Evolutionary conservation across 1,139 yeast species (phyloP), one percentile per base, ranked within the genome.

Genomic region (Suhomyces anneliseae): DNA sequence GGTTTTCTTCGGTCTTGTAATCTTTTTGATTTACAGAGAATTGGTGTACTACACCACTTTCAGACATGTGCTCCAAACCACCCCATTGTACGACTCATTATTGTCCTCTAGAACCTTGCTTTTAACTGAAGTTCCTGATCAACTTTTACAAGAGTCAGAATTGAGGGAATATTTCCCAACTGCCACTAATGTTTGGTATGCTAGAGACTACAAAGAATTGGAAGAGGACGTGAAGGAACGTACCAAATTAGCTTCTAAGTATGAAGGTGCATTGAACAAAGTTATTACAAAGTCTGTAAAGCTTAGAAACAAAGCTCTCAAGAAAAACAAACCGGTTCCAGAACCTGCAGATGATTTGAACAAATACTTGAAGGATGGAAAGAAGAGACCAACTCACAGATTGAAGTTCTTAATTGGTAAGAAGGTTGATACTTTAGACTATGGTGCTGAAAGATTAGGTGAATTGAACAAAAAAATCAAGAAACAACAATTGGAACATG

Each of bases 351-450:
- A 83, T 61, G 87, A 83, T 54, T 62, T 84, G 47, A 76, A 79
- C 53, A 76, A 76, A 47, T 66, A 75, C 62, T 62, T 85, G 76
- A 72, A 72, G 53, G 76, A 71, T 52, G 78, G 78, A 42, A 80
- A 83, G 57, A 86, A 86, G 68, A 78, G 90, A 68, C 93, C 93
- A 37, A 79, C 83, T 36, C 85, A 82, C 61, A 78, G 72, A 54
- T 66, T 80, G 56, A 80, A 81, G 54, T 72, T 74, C 46, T 65
- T 75, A 45, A 72, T 87, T 59, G 96, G 96, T 53, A 72, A 87
- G 67, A 92, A 90, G 68, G 95, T 92, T 47, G 93, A 87, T 59
- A 86, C 96, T 29, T 83, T 93, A 54, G 76, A 84, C 50, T 84
- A 87, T 61, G 82, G 85, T 45, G 77, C 81, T 46, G 86, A 82